phyloP scores from a whole-genome alignment of 2,329 filamentous ascomycete species.

The Leptographium lundbergii region DNA sequence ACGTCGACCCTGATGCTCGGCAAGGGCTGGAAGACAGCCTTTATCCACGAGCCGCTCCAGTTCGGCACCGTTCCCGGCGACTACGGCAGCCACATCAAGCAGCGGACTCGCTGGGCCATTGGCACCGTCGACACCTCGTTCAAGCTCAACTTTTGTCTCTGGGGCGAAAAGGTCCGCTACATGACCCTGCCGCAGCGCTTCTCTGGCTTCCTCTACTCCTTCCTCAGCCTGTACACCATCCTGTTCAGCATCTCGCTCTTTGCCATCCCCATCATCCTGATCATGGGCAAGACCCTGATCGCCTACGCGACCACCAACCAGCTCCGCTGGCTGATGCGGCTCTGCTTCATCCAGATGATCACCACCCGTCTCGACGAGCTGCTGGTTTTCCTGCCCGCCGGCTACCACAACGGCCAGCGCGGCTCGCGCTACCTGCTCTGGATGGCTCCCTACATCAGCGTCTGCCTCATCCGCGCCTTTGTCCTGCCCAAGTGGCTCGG shows the following conservation, averaged over 20 bases:
- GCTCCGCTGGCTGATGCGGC: slow-evolving; percentile 45
- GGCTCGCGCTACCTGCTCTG: slow-evolving; percentile 44
- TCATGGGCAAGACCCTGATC: slow-evolving; percentile 41
- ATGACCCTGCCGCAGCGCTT: slow-evolving; percentile 46
- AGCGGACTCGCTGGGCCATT: slow-evolving; percentile 43
- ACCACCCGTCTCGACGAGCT: slow-evolving; percentile 43
- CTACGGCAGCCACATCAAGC: slow-evolving; percentile 40
- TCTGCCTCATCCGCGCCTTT: slow-evolving; percentile 45
- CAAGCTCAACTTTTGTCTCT: slow-evolving; percentile 48
- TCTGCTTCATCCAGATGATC: slow-evolving; percentile 38
- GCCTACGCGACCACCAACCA: slow-evolving; percentile 39
- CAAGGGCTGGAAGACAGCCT: slow-evolving; percentile 49
- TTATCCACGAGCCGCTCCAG: slow-evolving; percentile 45
- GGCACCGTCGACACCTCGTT: slow-evolving; percentile 45
- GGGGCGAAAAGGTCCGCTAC: slow-evolving; percentile 34
- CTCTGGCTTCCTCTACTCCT: slow-evolving; percentile 44
- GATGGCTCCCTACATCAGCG: slow-evolving; percentile 50
- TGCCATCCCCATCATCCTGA: slow-evolving; percentile 45
- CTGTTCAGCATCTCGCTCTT: slow-evolving; percentile 41
- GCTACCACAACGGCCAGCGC: slow-evolving; percentile 46
- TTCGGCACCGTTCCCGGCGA: slow-evolving; percentile 48
- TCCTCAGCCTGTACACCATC: slow-evolving; percentile 38
- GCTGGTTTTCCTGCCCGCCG: slow-evolving; percentile 44
- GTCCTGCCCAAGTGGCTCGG: slow-evolving; percentile 47
- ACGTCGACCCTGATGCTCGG: slow-evolving; percentile 47